These are phyloP conservation scores for Chrysanthemum makinoi DNA, from an alignment of 129 eudicot species.

Conservation along the genomic window DNA sequence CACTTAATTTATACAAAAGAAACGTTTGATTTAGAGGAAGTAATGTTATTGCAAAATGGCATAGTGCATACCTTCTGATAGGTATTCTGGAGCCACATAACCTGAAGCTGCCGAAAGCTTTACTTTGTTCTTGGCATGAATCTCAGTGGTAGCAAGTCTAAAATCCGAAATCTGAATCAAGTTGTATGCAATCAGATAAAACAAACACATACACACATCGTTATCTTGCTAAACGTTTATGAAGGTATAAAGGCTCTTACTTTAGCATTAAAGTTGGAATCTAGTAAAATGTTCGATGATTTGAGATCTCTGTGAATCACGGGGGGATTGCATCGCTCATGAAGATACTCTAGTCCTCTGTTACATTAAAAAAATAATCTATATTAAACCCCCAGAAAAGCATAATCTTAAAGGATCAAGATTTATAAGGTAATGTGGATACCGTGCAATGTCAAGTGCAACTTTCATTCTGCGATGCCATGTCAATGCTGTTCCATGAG, in stretches of 20 bases:
- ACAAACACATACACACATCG: background rate
- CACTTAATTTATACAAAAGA: conserved; percentile 7
- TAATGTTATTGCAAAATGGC: background rate
- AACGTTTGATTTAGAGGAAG: background rate
- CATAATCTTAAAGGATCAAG: background rate
- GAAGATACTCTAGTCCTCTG: conserved; percentile 93
- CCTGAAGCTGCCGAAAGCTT: conserved; percentile 81
- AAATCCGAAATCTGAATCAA: conserved; percentile 79
- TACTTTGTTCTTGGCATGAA: conserved; percentile 50
- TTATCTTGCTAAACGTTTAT: conserved; percentile 5
- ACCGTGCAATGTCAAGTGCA: conserved; percentile 92
- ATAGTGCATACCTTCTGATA: conserved; percentile 60
- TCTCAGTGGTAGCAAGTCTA: conserved; percentile 69
- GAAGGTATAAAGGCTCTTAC: conserved; percentile 35
- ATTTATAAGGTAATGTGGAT: conserved; percentile 3
- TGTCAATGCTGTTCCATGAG: conserved; percentile 61
- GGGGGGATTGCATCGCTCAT: conserved; percentile 86
- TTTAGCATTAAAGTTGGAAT: conserved; percentile 90
- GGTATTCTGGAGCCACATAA: conserved; percentile 90
- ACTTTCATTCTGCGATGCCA: conserved; percentile 90
- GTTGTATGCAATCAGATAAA: conserved; percentile 20
- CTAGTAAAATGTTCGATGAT: conserved; percentile 85
- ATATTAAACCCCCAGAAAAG: background rate
- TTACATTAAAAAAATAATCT: conserved; percentile 8
- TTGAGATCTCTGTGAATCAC: conserved; percentile 90